phyloP scores from a whole-genome alignment of 1,139 yeast species.

The Zygoascus hellenicus region DNA sequence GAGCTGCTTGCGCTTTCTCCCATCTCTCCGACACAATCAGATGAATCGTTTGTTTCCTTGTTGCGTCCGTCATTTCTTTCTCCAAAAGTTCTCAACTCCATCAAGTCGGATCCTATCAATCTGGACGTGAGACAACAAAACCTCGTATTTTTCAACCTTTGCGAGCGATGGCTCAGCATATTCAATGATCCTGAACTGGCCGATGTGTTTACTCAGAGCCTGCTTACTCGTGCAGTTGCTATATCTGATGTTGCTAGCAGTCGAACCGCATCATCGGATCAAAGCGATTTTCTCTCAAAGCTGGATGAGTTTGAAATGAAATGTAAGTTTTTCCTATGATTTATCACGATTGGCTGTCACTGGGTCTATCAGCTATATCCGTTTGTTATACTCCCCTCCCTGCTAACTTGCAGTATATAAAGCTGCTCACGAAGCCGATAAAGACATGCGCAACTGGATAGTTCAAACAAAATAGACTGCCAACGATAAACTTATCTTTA shows the following conservation, averaged over 20 bases:
- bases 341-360: too few relatives aligned
- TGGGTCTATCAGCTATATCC: background rate
- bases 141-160: conserved; percentile 61
- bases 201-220: conserved; percentile 45
- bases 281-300: conserved; percentile 49
- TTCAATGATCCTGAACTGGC: conserved; percentile 62
- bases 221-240: conserved; percentile 60
- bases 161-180: conserved; percentile 68
- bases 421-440: conserved; percentile 54
- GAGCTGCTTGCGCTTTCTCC: conserved; percentile 54
- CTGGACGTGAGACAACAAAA: conserved; percentile 65
- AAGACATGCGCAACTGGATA: conserved; percentile 61
- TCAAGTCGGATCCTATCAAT: conserved; percentile 64
- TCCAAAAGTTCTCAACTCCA: conserved; percentile 65
- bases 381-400: too few relatives aligned
- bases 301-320: conserved; percentile 72
- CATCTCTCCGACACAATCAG: conserved; percentile 33
- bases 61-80: conserved; percentile 64
- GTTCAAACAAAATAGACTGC: conserved; percentile 11
- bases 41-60: conserved; percentile 60
- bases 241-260: conserved; percentile 68
- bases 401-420: conserved; percentile 40
- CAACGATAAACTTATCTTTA: background rate
- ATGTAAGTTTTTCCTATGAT: conserved; percentile 22
- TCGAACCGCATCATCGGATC: conserved; percentile 35